phyloP scores from a whole-genome alignment of 164 flowering plant species.

The Macadamia tetraphylla region DNA sequence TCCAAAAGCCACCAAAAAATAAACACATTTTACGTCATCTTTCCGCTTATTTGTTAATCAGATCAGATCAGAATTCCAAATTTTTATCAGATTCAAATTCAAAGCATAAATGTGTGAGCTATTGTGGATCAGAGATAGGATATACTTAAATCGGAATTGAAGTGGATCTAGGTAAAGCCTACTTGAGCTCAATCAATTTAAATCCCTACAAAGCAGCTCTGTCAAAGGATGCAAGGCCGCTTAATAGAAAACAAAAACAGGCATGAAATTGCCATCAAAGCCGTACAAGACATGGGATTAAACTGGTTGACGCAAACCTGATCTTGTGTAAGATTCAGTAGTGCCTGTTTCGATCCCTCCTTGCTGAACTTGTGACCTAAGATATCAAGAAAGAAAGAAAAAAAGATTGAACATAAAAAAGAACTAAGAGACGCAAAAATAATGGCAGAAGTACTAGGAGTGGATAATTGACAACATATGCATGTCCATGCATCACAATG shows the following conservation, averaged over 20 bases:
- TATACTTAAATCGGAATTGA: too few species aligned
- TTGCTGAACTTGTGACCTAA: slow-evolving; percentile 59
- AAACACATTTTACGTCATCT: too few species aligned
- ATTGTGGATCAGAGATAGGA: too few species aligned
- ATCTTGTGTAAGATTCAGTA: slow-evolving; percentile 50
- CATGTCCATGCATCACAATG: neutral
- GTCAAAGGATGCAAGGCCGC: neutral
- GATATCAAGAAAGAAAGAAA: slow-evolving; percentile 5
- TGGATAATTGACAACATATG: neutral
- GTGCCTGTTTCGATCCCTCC: slow-evolving; percentile 59
- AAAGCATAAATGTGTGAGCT: too few species aligned
- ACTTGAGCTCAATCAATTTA: too few species aligned
- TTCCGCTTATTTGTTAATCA: too few species aligned
- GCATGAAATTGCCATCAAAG: neutral
- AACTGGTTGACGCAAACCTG: slow-evolving; percentile 7
- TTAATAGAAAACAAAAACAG: neutral
- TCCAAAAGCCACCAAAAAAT: too few species aligned
- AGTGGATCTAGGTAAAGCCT: too few species aligned
- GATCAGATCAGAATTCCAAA: too few species aligned
- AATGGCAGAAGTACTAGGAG: neutral
- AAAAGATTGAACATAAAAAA: neutral
- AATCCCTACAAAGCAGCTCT: neutral
- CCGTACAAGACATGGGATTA: neutral
- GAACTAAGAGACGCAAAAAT: neutral
- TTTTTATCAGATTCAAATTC: too few species aligned